Evolutionary conservation across 1,284 basidiomycete species (phyloP).

Genomic region (Apiotrichum akiyoshidainum): DNA sequence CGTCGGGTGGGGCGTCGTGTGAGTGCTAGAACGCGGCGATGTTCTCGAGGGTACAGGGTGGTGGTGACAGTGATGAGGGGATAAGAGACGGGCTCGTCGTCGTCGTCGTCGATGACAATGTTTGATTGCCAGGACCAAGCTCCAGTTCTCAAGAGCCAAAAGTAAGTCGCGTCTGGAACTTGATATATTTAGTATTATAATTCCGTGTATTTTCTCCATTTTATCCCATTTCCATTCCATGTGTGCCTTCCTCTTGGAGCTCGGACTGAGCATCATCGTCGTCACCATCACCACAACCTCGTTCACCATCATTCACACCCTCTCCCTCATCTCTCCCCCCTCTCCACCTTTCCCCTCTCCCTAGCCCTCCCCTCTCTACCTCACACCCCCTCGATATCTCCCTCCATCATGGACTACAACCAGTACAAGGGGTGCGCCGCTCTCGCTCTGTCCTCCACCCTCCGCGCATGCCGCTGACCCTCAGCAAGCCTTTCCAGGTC

Average conservation of each 20-base stretch:
- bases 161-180: background rate
- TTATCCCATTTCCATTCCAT: background rate
- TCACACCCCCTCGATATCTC: background rate
- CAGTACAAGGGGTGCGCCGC: constrained; percentile 38
- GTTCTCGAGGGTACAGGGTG: background rate
- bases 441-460: background rate
- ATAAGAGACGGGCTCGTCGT: background rate
- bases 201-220: background rate
- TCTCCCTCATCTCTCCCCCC: background rate
- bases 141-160: background rate
- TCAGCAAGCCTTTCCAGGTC: constrained; percentile 48
- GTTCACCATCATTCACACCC: background rate
- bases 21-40: background rate
- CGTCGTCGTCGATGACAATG: too few relatives aligned
- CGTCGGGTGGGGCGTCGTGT: background rate
- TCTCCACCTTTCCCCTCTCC: background rate
- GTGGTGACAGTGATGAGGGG: background rate
- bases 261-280: background rate
- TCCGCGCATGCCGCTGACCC: background rate
- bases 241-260: background rate
- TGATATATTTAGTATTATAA: background rate
- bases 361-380: background rate
- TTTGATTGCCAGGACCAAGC: background rate
- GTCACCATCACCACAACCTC: too few relatives aligned
- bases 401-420: constrained; percentile 37